phyloP scores from a whole-genome alignment of 208 protist genomes.

The Vickermania ingenoplastis region DNA sequence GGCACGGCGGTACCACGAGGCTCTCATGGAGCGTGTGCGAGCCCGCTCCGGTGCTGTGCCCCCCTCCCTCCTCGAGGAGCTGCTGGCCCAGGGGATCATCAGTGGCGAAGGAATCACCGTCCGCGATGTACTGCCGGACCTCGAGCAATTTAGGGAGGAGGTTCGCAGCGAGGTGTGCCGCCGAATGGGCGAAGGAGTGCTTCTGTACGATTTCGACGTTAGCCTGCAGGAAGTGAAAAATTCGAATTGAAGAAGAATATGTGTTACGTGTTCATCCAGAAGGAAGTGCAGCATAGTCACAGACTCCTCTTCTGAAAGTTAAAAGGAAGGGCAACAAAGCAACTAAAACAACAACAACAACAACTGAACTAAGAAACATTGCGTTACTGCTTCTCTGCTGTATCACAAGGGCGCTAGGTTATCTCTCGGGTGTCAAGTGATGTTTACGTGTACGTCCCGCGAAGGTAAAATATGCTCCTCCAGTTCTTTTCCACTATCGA shows the following conservation, averaged over 20 bases:
- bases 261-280: too few relatives aligned
- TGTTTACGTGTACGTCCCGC: too few relatives aligned
- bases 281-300: too few relatives aligned
- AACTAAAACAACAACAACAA: too few relatives aligned
- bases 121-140: slow-evolving; percentile 7
- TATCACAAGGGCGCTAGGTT: slow-evolving; percentile 8
- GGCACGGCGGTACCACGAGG: slow-evolving; percentile 17
- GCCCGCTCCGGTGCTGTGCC: slow-evolving; percentile 1
- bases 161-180: slow-evolving; percentile 7
- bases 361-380: too few relatives aligned
- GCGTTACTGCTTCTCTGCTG: neutral
- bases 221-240: neutral
- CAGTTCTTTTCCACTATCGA: too few relatives aligned
- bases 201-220: slow-evolving; percentile 12
- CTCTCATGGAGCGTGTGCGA: slow-evolving; percentile 19
- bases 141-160: slow-evolving; percentile 5
- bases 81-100: slow-evolving; percentile 44
- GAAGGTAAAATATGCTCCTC: too few relatives aligned
- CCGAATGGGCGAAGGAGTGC: slow-evolving; percentile 11
- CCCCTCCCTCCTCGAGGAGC: slow-evolving; percentile 35
- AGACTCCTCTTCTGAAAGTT: too few relatives aligned
- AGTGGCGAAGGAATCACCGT: slow-evolving; percentile 10
- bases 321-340: too few relatives aligned
- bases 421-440: too few relatives aligned
- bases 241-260: too few relatives aligned